Evolutionary conservation across 2,329 filamentous ascomycete genomes (phyloP), one percentile per base, ranked within the genome.

Genomic region (Diaporthe citrichinensis): DNA sequence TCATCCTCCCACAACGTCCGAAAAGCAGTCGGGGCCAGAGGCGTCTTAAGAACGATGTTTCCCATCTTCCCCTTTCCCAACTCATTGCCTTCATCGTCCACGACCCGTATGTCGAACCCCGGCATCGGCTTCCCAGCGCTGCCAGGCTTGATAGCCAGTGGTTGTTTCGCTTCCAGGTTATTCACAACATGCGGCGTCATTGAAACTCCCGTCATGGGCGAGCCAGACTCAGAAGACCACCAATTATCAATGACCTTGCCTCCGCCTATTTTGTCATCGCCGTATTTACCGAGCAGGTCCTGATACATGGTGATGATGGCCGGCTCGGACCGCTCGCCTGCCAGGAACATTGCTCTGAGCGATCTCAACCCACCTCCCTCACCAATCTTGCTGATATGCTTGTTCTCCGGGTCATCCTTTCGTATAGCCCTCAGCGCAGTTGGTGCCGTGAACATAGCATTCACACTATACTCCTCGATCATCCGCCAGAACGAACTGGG

Each of bases 51-150:
- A 14, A 98, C 95, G 77, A 98, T 97, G 82, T 98, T 98, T 0
- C 96, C 96, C 94, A 97, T 98, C 31, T 86, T 91, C 1, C 94
- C 94, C 41, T 84, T 87, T n/a, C 89, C 83, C 0, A 97, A 87
- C 81, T 95, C 93, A 1, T 89, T 88, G 7, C 96, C 96, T 0
- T 91, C 86, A 80, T 98, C 95, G 81, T 98, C 92, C 3, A 98
- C 95, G 20, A 96, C 89, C 23, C 93, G 90, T 4, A 98, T 93
- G 79, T 98, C 94, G 80, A 98, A 98, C 0, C 96, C 96, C 0
- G 95, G 96, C 92, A 97, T 95, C 0, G 95, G 90, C 82, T 98
- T 97, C 0, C 96, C 96, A 7, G 96, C 96, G 76, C 94, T 96
- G 1, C 96, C 96, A 0, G 95, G 94, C 79, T 94, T 95, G 81